Evolutionary conservation across 2,329 filamentous ascomycete genomes (phyloP).

Genomic region (Penicillium palitans): DNA sequence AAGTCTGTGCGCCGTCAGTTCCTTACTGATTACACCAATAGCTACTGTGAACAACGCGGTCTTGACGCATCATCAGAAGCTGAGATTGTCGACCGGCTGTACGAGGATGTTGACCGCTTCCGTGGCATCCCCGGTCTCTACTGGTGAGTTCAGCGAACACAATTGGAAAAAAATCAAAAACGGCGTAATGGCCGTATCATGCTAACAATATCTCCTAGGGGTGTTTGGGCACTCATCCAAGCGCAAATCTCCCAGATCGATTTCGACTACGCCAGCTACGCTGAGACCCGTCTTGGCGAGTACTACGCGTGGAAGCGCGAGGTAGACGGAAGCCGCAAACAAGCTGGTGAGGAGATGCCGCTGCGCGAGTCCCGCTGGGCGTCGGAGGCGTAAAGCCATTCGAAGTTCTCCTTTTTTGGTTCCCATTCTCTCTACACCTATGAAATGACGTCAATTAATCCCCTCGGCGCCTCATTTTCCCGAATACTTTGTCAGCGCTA

Average conservation of each 20-base stretch:
- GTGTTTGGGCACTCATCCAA: slow-evolving; percentile 94
- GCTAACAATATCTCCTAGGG: slow-evolving; percentile 57
- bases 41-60: slow-evolving; percentile 61
- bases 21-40: slow-evolving; percentile 75
- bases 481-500: not conserved
- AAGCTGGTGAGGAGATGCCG: slow-evolving; percentile 60
- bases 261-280: slow-evolving; percentile 93
- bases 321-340: slow-evolving; percentile 60
- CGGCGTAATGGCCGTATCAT: not conserved
- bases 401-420: not conserved
- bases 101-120: slow-evolving; percentile 80
- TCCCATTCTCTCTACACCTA: not conserved
- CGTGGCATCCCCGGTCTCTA: slow-evolving; percentile 87
- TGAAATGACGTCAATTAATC: not conserved
- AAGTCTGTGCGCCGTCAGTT: slow-evolving; percentile 75
- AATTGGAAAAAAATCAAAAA: not conserved
- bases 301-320: slow-evolving; percentile 91
- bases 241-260: slow-evolving; percentile 91
- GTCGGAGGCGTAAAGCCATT: slow-evolving; percentile 47
- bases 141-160: slow-evolving; percentile 46
- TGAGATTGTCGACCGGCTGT: slow-evolving; percentile 67
- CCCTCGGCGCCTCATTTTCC: not conserved
- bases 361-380: slow-evolving; percentile 81
- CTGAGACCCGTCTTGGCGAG: slow-evolving; percentile 80
- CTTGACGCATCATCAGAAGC: slow-evolving; percentile 50